These are phyloP conservation scores for Acmispon strigosus DNA, from an alignment of 306 rosid species.

Conservation along the genomic window DNA sequence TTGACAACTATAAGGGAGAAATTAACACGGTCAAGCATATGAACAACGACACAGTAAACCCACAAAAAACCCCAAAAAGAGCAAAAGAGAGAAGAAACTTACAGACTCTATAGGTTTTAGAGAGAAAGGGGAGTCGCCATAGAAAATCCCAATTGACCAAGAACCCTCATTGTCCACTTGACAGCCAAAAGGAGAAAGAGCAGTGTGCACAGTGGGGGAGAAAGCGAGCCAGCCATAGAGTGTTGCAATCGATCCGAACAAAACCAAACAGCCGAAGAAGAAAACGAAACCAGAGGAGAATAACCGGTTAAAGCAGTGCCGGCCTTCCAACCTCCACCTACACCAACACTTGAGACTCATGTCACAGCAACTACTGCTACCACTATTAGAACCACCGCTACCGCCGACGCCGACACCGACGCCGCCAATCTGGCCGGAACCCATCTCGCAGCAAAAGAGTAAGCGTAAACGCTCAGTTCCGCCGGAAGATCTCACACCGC, in stretches of 20 bases:
- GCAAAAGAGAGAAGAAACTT: constrained; percentile 5
- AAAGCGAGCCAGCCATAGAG: constrained; percentile 80
- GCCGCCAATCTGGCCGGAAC: constrained; percentile 45
- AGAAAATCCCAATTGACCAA: constrained; percentile 95
- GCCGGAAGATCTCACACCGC: constrained; percentile 23
- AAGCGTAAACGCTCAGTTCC: not conserved
- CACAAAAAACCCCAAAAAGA: not conserved
- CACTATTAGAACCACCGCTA: constrained; percentile 16
- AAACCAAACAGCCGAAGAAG: constrained; percentile 66
- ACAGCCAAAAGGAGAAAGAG: constrained; percentile 51
- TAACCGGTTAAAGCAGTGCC: constrained; percentile 39
- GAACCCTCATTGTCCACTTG: constrained; percentile 96
- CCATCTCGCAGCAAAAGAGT: constrained; percentile 36
- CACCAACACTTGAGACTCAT: constrained; percentile 57
- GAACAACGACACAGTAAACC: not conserved
- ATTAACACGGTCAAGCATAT: constrained; percentile 7
- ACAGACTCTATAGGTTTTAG: constrained; percentile 87
- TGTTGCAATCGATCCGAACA: constrained; percentile 74
- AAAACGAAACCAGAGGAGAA: constrained; percentile 69
- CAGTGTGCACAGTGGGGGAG: constrained; percentile 52
- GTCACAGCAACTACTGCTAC: constrained; percentile 40
- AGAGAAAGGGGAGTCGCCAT: constrained; percentile 76
- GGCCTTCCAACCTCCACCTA: constrained; percentile 46
- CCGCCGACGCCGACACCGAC: not conserved
- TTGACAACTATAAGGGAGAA: not conserved